These are phyloP conservation scores for Oryza punctata DNA, from an alignment of 176 grass and related monocot genomes.

Conservation along the genomic window DNA sequence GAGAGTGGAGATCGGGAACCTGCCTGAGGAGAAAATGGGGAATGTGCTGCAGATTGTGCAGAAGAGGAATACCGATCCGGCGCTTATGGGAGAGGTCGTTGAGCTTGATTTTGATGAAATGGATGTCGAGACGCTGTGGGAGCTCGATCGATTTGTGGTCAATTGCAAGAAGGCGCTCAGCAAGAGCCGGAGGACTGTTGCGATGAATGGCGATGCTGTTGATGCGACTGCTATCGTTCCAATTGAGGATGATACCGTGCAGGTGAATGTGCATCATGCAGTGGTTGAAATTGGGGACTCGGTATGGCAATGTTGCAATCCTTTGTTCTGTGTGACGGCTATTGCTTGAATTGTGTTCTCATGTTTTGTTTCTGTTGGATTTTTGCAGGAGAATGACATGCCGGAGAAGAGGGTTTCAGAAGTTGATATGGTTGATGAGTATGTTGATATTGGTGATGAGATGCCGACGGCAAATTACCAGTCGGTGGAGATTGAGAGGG, in stretches of 20 bases:
- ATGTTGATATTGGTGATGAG: conserved; percentile 93
- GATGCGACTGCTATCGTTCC: conserved; percentile 35
- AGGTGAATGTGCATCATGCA: conserved; percentile 43
- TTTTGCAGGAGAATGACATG: conserved; percentile 38
- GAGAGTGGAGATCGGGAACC: conserved; percentile 56
- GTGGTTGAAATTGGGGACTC: conserved; percentile 45
- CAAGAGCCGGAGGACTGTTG: conserved; percentile 42
- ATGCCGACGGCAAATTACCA: conserved; percentile 71
- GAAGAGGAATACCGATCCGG: conserved; percentile 69
- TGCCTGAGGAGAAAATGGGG: conserved; percentile 69
- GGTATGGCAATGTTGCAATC: conserved; percentile 30
- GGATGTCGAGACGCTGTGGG: conserved; percentile 89
- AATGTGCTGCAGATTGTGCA: conserved; percentile 77
- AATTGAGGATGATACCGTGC: conserved; percentile 28
- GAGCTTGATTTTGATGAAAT: conserved; percentile 82
- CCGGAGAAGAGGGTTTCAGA: conserved; percentile 25
- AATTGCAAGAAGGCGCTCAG: conserved; percentile 77
- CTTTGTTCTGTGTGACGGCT: neutral
- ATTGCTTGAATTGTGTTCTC: neutral
- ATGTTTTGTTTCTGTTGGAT: neutral
- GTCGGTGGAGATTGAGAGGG: conserved; percentile 79
- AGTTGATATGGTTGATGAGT: conserved; percentile 60
- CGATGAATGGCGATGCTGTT: conserved; percentile 21
- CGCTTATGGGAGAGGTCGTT: conserved; percentile 60
- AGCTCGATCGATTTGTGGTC: conserved; percentile 82